phyloP scores from a whole-genome alignment of 306 rosid species.

The Fragaria iinumae region DNA sequence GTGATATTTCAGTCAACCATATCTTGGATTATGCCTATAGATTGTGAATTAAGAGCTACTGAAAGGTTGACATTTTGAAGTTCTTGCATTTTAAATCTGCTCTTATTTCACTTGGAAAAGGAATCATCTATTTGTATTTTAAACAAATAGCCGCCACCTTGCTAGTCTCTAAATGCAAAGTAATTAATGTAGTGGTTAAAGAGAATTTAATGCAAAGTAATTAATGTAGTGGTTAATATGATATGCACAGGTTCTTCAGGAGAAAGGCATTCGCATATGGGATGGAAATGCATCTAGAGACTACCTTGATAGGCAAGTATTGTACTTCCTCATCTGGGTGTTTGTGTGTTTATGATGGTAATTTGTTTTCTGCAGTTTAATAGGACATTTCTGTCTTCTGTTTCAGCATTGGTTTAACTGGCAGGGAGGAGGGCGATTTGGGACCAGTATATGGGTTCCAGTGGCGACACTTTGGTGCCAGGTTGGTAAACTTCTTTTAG shows the following conservation, averaged over 20 bases:
- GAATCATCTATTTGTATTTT: not conserved
- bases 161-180: not conserved
- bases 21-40: not conserved
- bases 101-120: not conserved
- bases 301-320: conserved; percentile 85
- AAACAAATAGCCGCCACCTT: not conserved
- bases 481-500: conserved; percentile 47
- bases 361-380: conserved; percentile 19
- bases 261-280: conserved; percentile 88
- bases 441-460: conserved; percentile 98
- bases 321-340: conserved; percentile 18
- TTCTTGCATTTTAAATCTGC: not conserved
- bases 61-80: not conserved
- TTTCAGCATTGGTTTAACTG: conserved; percentile 77
- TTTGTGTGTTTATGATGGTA: conserved; percentile 14
- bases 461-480: conserved; percentile 98
- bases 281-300: conserved; percentile 96
- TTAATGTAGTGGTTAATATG: conserved; percentile 8
- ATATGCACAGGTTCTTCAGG: conserved; percentile 75
- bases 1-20: not conserved
- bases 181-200: not conserved
- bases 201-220: not conserved
- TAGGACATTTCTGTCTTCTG: conserved; percentile 22
- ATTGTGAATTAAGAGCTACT: not conserved
- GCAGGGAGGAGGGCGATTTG: conserved; percentile 90